Evolutionary conservation across 192 early-diverging fungal species (phyloP).

Genomic region (Linnemannia elongata): DNA sequence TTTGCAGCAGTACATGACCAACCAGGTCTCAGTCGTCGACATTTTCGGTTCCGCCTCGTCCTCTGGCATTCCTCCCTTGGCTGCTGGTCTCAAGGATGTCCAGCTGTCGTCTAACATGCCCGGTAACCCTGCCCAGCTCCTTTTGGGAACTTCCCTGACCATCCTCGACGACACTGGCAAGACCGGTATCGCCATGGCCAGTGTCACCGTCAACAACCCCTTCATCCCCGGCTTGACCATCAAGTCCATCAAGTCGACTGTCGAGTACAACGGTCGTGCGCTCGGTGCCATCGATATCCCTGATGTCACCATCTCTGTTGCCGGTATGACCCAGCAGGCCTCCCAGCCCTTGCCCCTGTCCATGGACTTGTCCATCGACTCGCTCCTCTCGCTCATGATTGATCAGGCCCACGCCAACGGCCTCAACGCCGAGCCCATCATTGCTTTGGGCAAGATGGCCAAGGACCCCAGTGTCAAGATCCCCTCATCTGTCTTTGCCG

Average conservation of each 20-base stretch:
- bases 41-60: conserved; percentile 61
- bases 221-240: conserved; percentile 65
- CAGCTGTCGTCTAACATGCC: conserved; percentile 62
- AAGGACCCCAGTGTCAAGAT: conserved; percentile 48
- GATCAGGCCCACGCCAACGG: conserved; percentile 59
- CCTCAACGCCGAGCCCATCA: conserved; percentile 59
- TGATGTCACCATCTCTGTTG: conserved; percentile 54
- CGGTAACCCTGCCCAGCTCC: conserved; percentile 59
- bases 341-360: conserved; percentile 51
- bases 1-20: conserved; percentile 65
- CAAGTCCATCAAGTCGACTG: conserved; percentile 60
- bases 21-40: conserved; percentile 54
- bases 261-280: conserved; percentile 56
- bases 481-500: conserved; percentile 54
- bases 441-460: conserved; percentile 57
- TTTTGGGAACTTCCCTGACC: conserved; percentile 57
- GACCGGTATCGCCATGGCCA: conserved; percentile 60
- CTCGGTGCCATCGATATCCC: conserved; percentile 67
- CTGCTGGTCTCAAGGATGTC: conserved; percentile 58
- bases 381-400: conserved; percentile 61
- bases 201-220: conserved; percentile 68
- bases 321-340: conserved; percentile 55
- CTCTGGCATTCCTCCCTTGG: conserved; percentile 62
- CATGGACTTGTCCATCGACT: conserved; percentile 67
- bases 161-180: conserved; percentile 58